Evolutionary conservation across 352 stramenopile genomes (phyloP).

Genomic region (Phytophthora uliginosa): DNA sequence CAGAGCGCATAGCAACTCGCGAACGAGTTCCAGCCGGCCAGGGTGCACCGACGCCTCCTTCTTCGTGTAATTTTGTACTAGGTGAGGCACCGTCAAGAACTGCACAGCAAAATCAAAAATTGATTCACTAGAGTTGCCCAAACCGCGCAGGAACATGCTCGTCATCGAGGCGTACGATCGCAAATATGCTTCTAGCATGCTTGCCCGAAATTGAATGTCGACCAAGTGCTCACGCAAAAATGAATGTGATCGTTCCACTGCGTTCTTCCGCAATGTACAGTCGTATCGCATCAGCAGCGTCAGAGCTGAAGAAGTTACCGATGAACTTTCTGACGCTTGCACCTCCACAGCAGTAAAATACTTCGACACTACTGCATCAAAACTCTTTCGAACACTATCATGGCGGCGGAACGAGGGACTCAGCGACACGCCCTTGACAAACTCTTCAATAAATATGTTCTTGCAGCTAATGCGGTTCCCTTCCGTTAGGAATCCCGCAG

Average conservation of each 20-base stretch:
- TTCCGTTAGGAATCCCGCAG: conserved; percentile 36
- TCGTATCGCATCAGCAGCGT: conserved; percentile 77
- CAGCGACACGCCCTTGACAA: conserved; percentile 71
- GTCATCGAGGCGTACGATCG: conserved; percentile 80
- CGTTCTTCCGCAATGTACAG: conserved; percentile 67
- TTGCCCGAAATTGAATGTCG: conserved; percentile 71
- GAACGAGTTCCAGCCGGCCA: conserved; percentile 69
- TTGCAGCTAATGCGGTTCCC: conserved; percentile 50
- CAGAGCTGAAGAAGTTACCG: conserved; percentile 43
- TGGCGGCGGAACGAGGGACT: conserved; percentile 63
- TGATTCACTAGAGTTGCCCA: conserved; percentile 86
- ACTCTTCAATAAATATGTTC: conserved; percentile 85
- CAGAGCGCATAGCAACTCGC: conserved; percentile 68
- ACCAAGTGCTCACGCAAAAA: conserved; percentile 87
- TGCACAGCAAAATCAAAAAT: conserved; percentile 93
- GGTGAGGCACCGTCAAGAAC: conserved; percentile 85
- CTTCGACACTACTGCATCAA: conserved; percentile 57
- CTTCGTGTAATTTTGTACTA: conserved; percentile 83
- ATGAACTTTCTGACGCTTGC: conserved; percentile 1
- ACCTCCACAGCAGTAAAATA: conserved; percentile 44
- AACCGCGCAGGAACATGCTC: conserved; percentile 77
- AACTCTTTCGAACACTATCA: conserved; percentile 72
- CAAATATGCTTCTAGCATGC: conserved; percentile 84
- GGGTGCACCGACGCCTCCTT: conserved; percentile 58
- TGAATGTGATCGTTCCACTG: conserved; percentile 64